Evolutionary conservation across 1,284 basidiomycete species (phyloP).

Genomic region (Coniferiporia sulphurascens): DNA sequence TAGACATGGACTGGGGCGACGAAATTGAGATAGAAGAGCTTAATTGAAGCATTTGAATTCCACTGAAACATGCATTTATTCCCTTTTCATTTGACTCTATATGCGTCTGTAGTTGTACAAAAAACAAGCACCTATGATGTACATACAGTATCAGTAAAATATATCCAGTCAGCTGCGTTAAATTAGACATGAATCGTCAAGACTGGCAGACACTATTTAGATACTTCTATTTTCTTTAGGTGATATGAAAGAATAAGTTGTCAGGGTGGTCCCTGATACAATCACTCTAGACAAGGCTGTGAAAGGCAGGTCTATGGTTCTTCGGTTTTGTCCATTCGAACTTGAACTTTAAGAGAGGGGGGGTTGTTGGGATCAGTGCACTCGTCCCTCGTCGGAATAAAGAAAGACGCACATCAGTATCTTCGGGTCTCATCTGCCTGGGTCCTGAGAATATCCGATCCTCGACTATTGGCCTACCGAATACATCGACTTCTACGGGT

Average conservation of each 20-base stretch:
- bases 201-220: too few species aligned
- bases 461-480: background rate
- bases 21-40: too few species aligned
- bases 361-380: background rate
- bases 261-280: background rate
- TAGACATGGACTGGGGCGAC: constrained; percentile 62
- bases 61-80: too few species aligned
- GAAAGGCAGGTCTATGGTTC: constrained; percentile 3
- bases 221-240: too few species aligned
- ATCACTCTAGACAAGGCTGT: background rate
- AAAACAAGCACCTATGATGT: too few species aligned
- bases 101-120: too few species aligned
- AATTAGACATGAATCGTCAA: too few species aligned
- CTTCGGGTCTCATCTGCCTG: constrained; percentile 3
- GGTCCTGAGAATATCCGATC: constrained; percentile 1
- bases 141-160: too few species aligned
- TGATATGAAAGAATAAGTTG: background rate
- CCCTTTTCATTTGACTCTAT: too few species aligned
- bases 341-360: background rate
- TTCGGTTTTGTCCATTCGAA: constrained; percentile 9
- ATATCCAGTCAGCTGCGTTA: too few species aligned
- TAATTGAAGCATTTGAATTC: too few species aligned
- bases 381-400: background rate
- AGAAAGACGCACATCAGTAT: background rate
- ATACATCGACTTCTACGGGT: background rate